A percentile compares a stretch with the other conserved stretches of the same genome.
These are phyloP conservation scores for Sextonia rubra DNA, from an alignment of 164 flowering plant species.

Conservation along the genomic window DNA sequence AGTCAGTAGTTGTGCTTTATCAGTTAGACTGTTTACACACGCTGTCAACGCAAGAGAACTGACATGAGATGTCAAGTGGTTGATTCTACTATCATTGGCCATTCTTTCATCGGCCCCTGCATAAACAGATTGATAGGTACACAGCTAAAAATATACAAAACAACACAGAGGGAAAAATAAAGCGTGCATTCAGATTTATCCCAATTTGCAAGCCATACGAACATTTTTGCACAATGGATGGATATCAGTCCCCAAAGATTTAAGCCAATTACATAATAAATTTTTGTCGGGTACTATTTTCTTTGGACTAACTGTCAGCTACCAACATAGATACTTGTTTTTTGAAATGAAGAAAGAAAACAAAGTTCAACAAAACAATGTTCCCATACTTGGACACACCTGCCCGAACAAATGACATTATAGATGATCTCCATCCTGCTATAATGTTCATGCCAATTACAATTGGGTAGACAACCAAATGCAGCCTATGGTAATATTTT, in stretches of 20 bases:
- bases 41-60: slow-evolving; percentile 85
- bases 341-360: neutral
- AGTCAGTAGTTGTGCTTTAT: slow-evolving; percentile 36
- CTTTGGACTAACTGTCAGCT: neutral
- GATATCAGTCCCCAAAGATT: too few relatives aligned
- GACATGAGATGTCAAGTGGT: slow-evolving; percentile 59
- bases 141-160: slow-evolving; percentile 21
- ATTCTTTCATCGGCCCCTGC: slow-evolving; percentile 64
- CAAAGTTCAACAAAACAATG: neutral
- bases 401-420: neutral
- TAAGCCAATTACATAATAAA: too few relatives aligned
- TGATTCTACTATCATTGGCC: slow-evolving; percentile 47
- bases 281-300: neutral
- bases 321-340: neutral
- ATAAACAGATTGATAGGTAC: slow-evolving; percentile 25
- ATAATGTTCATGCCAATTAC: neutral
- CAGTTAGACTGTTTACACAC: slow-evolving; percentile 46
- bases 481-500: neutral
- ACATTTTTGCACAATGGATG: too few relatives aligned
- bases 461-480: neutral
- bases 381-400: neutral
- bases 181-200: neutral
- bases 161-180: neutral
- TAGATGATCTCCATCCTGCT: neutral
- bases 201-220: neutral